Evolutionary conservation across 2,329 filamentous ascomycete species (phyloP).

Genomic region (Cercospora janseana): DNA sequence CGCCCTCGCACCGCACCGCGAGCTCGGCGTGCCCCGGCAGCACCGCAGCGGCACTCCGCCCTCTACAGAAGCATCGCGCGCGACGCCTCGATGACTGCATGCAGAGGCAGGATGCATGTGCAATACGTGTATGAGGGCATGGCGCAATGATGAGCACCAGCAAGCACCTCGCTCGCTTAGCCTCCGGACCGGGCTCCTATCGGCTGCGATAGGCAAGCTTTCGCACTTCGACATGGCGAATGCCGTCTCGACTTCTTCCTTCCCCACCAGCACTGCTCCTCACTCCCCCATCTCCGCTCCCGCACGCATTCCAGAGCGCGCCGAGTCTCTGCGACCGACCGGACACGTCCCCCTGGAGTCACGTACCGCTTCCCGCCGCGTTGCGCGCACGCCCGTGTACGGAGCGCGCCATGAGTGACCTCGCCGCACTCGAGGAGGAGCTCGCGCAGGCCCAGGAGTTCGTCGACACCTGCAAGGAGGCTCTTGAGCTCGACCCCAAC

Average conservation of each 20-base stretch:
- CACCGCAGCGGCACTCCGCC: too few relatives aligned
- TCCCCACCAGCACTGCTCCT: not conserved
- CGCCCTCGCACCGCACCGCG: not conserved
- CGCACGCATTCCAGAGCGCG: not conserved
- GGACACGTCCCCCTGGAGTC: not conserved
- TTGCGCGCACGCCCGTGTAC: slow-evolving; percentile 2
- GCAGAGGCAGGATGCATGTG: too few relatives aligned
- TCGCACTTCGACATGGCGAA: too few relatives aligned
- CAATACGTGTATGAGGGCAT: too few relatives aligned
- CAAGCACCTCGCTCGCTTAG: too few relatives aligned
- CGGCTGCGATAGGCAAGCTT: not conserved
- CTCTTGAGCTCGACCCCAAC: slow-evolving; percentile 59
- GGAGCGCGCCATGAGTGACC: slow-evolving; percentile 44
- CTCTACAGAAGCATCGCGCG: too few relatives aligned
- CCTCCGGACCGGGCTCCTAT: too few relatives aligned
- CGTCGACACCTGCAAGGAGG: slow-evolving; percentile 30
- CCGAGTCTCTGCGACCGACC: not conserved
- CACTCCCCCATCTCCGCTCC: not conserved
- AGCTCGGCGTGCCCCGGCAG: too few relatives aligned
- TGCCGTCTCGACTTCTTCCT: not conserved
- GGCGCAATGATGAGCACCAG: too few relatives aligned
- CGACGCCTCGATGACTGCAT: too few relatives aligned
- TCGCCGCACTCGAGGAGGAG: slow-evolving; percentile 73
- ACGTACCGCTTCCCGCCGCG: slow-evolving; percentile 9
- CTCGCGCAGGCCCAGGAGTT: slow-evolving; percentile 58